A percentile compares a stretch with the other conserved stretches of the same genome.
These are phyloP conservation scores for Zizania palustris DNA, from an alignment of 202 grass and related monocot species.

Conservation along the genomic window DNA sequence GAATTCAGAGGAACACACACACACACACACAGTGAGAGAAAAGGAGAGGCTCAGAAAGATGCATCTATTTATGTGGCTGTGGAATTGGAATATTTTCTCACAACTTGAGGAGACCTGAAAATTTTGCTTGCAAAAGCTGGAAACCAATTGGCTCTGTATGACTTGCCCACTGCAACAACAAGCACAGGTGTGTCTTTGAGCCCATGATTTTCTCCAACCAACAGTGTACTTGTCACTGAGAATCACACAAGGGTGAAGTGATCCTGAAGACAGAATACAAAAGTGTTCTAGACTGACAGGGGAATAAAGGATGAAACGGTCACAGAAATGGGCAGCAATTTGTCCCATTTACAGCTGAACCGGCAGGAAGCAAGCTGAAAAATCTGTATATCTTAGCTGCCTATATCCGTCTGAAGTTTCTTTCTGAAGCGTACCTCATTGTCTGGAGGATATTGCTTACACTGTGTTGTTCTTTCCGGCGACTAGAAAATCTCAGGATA, in stretches of 20 bases:
- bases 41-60: slow-evolving; percentile 45
- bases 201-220: slow-evolving; percentile 12
- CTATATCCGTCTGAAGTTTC: background rate
- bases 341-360: background rate
- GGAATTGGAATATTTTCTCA: slow-evolving; percentile 33
- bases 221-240: background rate
- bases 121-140: background rate
- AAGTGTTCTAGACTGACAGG: slow-evolving; percentile 2
- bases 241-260: slow-evolving; percentile 1
- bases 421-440: background rate
- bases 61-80: slow-evolving; percentile 15
- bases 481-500: background rate
- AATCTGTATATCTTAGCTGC: background rate
- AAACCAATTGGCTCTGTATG: background rate
- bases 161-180: background rate
- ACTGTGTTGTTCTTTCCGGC: background rate
- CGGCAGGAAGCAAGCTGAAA: background rate
- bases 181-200: background rate
- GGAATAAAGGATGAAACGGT: slow-evolving; percentile 24
- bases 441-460: slow-evolving; percentile 14
- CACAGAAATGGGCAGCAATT: background rate
- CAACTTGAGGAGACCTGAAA: background rate
- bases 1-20: slow-evolving; percentile 7
- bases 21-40: slow-evolving; percentile 36
- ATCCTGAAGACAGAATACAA: slow-evolving; percentile 4